Evolutionary conservation across 1,284 basidiomycete genomes (phyloP).

Genomic region (Coniferiporia weirii): DNA sequence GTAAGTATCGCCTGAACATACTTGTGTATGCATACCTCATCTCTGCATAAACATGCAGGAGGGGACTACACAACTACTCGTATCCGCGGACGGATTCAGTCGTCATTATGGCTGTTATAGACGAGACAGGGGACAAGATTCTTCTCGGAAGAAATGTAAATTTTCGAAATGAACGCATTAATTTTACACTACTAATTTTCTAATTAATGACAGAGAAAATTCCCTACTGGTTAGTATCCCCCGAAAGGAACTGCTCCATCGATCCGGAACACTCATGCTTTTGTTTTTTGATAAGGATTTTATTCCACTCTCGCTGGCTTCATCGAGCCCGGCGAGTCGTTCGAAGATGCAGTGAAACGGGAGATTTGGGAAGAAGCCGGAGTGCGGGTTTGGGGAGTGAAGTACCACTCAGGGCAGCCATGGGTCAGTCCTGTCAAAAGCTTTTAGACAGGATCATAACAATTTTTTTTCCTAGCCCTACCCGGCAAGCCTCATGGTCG

Average conservation of each 20-base stretch:
- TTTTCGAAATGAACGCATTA: constrained; percentile 16
- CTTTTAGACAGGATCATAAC: background rate
- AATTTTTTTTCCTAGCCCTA: constrained; percentile 53
- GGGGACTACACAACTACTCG: constrained; percentile 83
- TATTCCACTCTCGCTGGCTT: constrained; percentile 91
- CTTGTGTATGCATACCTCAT: constrained; percentile 8
- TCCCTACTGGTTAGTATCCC: constrained; percentile 39
- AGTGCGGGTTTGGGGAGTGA: constrained; percentile 76
- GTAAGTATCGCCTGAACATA: constrained; percentile 35
- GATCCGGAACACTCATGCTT: background rate
- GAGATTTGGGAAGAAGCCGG: constrained; percentile 97
- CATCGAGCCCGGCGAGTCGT: constrained; percentile 88
- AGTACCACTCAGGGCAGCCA: constrained; percentile 84
- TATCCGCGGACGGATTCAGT: constrained; percentile 88
- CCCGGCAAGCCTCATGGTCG: constrained; percentile 88
- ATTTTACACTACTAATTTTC: constrained; percentile 1
- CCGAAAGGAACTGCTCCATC: background rate
- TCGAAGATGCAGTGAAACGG: constrained; percentile 90
- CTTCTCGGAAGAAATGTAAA: constrained; percentile 82
- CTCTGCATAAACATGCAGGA: constrained; percentile 38
- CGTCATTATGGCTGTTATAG: constrained; percentile 88
- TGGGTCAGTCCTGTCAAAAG: constrained; percentile 48
- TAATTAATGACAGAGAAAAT: constrained; percentile 47
- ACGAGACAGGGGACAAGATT: constrained; percentile 73
- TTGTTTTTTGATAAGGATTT: constrained; percentile 34